These are phyloP conservation scores for Cercospora berteroae DNA, from an alignment of 2,329 filamentous ascomycete species.

Conservation along the genomic window DNA sequence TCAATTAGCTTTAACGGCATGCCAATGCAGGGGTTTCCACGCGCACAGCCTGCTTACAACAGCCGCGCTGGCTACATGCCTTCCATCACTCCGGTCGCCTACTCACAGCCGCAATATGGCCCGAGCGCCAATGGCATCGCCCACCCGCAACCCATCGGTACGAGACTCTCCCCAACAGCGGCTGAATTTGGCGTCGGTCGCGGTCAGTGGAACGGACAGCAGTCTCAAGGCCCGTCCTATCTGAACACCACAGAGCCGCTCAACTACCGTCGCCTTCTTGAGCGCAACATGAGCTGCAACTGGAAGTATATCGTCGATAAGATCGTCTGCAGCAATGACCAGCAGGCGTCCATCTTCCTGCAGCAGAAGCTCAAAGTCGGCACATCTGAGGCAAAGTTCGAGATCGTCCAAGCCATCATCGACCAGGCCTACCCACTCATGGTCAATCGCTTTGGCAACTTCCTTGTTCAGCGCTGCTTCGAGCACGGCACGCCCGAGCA, in stretches of 20 bases:
- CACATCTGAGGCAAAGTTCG: constrained; percentile 90
- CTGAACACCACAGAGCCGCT: constrained; percentile 84
- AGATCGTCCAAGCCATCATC: constrained; percentile 95
- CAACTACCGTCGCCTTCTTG: constrained; percentile 91
- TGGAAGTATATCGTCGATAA: constrained; percentile 99
- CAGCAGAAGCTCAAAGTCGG: constrained; percentile 99
- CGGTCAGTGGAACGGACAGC: constrained; percentile 38
- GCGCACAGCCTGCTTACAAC: constrained; percentile 14
- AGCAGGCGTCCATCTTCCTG: constrained; percentile 97
- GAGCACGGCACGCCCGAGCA: constrained; percentile 96
- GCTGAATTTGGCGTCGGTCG: constrained; percentile 45
- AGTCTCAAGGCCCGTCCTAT: constrained; percentile 52
- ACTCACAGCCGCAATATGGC: constrained; percentile 24
- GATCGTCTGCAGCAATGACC: constrained; percentile 98
- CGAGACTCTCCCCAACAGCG: constrained; percentile 48
- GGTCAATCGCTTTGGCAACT: constrained; percentile 98
- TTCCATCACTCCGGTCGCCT: constrained; percentile 32
- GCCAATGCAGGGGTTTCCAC: constrained; percentile 18
- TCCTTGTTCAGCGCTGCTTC: constrained; percentile 96
- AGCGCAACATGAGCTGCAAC: constrained; percentile 95
- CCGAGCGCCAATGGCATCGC: constrained; percentile 15
- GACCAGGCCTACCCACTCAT: constrained; percentile 92
- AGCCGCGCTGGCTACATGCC: constrained; percentile 28
- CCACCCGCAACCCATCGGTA: constrained; percentile 38
- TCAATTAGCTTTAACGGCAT: constrained; percentile 20